A percentile compares a stretch with the other conserved stretches of the same genome.
Conservation (phyloP, 306 rosid species). For the Cyamopsis tetragonoloba region DNA sequence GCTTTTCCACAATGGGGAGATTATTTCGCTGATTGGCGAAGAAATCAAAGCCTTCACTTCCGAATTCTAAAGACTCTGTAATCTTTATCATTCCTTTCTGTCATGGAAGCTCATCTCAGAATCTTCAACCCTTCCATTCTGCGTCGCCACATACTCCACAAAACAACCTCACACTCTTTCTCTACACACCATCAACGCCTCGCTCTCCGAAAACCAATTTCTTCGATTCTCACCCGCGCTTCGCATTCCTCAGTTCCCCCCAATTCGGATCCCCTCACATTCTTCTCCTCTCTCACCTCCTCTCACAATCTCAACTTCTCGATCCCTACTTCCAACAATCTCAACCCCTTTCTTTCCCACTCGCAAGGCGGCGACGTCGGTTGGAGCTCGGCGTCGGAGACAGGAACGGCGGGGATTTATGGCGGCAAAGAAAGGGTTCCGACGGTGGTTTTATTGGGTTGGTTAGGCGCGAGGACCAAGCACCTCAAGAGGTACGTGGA, state of each 20-base stretch:
- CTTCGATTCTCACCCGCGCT: constrained; percentile 35
- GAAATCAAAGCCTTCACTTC: background rate
- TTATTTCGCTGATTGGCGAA: background rate
- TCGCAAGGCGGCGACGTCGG: constrained; percentile 25
- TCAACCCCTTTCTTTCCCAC: constrained; percentile 21
- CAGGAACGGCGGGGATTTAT: constrained; percentile 17
- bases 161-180: constrained; percentile 19
- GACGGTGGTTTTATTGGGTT: constrained; percentile 75
- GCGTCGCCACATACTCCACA: constrained; percentile 38
- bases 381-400: constrained; percentile 50
- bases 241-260: constrained; percentile 28
- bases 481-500: constrained; percentile 78
- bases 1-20: too few relatives aligned
- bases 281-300: constrained; percentile 42
- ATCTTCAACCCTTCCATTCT: constrained; percentile 37
- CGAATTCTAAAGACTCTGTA: background rate
- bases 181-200: background rate
- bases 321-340: background rate
- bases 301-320: constrained; percentile 26
- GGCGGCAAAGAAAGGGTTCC: constrained; percentile 29
- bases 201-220: background rate
- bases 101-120: constrained; percentile 59
- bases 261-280: constrained; percentile 28
- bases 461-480: constrained; percentile 78
- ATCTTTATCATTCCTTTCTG: background rate